These are phyloP conservation scores for Castanospermum australe DNA, from an alignment of 306 rosid genomes.

Conservation along the genomic window DNA sequence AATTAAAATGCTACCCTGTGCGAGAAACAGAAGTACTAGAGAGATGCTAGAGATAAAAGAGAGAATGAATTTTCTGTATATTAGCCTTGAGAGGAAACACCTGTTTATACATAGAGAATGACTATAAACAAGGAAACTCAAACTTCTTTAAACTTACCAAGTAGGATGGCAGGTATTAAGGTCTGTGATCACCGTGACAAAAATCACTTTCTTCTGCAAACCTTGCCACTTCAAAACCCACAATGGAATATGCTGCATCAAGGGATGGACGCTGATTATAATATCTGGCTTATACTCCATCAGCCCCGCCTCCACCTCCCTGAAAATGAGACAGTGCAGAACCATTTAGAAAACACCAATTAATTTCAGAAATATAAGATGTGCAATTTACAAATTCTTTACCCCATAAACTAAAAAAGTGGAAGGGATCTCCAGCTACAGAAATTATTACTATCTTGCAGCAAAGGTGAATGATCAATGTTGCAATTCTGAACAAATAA, in stretches of 20 bases:
- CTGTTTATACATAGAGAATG: too few relatives aligned
- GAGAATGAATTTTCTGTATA: too few relatives aligned
- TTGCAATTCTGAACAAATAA: constrained; percentile 11
- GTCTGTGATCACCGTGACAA: constrained; percentile 91
- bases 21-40: too few relatives aligned
- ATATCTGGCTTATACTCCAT: constrained; percentile 96
- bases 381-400: not conserved
- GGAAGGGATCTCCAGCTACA: constrained; percentile 2
- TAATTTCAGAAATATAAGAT: not conserved
- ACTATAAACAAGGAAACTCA: too few relatives aligned
- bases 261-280: constrained; percentile 94
- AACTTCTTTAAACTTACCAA: constrained; percentile 81
- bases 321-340: constrained; percentile 31
- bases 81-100: too few relatives aligned
- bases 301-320: constrained; percentile 96
- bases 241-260: constrained; percentile 97
- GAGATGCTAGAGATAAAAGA: too few relatives aligned
- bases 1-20: not conserved
- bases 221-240: constrained; percentile 99
- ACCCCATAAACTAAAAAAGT: not conserved
- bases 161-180: constrained; percentile 91
- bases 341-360: constrained; percentile 29
- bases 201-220: constrained; percentile 83
- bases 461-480: constrained; percentile 11
- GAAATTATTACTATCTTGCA: not conserved